Percentiles rank a stretch among this genome's conserved stretches.
phyloP scores from a whole-genome alignment of 805 yeast genomes.

The Saccharomycopsis oosterbeekiorum region DNA sequence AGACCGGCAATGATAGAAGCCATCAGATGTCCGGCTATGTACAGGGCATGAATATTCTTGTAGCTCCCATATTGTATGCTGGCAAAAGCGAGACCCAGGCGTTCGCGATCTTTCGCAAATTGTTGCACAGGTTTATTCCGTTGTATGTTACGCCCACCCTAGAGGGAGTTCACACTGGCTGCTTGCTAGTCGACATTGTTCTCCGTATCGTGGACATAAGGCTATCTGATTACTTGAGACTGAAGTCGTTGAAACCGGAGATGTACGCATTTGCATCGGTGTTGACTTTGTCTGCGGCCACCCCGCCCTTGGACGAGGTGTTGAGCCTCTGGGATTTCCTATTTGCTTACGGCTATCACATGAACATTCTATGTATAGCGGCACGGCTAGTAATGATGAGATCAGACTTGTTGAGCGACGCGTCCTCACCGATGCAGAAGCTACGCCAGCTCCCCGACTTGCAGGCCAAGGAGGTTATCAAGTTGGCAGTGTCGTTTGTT shows the following conservation, averaged over 20 bases:
- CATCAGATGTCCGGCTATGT: constrained; percentile 41
- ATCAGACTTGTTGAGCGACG: constrained; percentile 37
- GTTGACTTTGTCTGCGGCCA: constrained; percentile 77
- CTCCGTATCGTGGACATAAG: constrained; percentile 65
- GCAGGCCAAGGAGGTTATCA: constrained; percentile 65
- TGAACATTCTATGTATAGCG: constrained; percentile 74
- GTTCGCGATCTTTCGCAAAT: constrained; percentile 54
- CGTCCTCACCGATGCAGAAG: constrained; percentile 58
- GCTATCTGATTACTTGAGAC: constrained; percentile 45
- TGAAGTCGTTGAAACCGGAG: constrained; percentile 67
- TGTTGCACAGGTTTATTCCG: constrained; percentile 61
- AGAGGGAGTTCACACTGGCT: constrained; percentile 74
- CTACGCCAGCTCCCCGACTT: constrained; percentile 64
- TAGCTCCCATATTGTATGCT: constrained; percentile 74
- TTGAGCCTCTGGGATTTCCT: constrained; percentile 81
- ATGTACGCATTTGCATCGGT: constrained; percentile 81
- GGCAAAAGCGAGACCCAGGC: constrained; percentile 82
- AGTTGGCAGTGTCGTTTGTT: constrained; percentile 69
- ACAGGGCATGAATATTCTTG: constrained; percentile 85
- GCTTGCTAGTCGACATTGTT: constrained; percentile 60
- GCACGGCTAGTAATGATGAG: constrained; percentile 73
- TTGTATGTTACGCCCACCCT: constrained; percentile 67
- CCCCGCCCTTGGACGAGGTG: constrained; percentile 72
- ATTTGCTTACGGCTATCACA: constrained; percentile 83
- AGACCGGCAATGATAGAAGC: background rate